Base-by-base conservation (phyloP, 2,329 filamentous ascomycete species). In the Beauveria sp. region DNA sequence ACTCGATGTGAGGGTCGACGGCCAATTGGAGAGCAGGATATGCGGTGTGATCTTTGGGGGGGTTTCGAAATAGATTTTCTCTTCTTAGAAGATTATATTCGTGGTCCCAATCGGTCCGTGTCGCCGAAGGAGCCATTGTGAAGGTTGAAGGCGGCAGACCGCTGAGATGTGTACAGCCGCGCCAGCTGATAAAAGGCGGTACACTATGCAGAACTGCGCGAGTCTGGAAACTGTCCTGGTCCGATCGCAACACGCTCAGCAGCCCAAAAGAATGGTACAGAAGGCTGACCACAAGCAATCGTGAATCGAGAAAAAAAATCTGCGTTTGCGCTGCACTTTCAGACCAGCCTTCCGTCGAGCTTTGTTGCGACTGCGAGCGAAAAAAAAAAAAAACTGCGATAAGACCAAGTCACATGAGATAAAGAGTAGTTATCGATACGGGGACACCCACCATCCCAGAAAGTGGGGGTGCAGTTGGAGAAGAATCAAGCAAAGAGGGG, bases 1-100 rank as follows among this genome's bases (percentile, higher is more conserved):
- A 94, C 70, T 97, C 88, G 68, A 97, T 89, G 75, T 99, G 94
- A 55, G 94, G 94, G 66, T 90, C 83, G 63, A 97, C 87, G n/a
- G 93, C 90, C 63, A 84, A 84, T 68, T 92, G 88, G 53, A 99
- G 84, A 24, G 89, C 84, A 16, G 94, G 94, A 71, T 96, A 97
- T 62, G 93, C 91, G 10, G 89, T 89, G 67, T 85, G 88, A 72
- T 97, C 92, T 70, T 84, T 88, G 0, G 94, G 93, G 20, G 94
- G 93, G 67, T 96, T 87, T 69, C 85, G 83, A 74, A 99, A 99
- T 24, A 99, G 88, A 57, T 90, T 83, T 70, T 99, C 91, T 69
- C 93, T 88, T 63, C 91, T 87, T 63, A 92, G 77, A 4, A 91
- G 96, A 73, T 97, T 84, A 77, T 90, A 97, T 68, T 92, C 84